Base-by-base conservation (phyloP, 768 basidiomycete species). In the Phylloporus sp. region DNA sequence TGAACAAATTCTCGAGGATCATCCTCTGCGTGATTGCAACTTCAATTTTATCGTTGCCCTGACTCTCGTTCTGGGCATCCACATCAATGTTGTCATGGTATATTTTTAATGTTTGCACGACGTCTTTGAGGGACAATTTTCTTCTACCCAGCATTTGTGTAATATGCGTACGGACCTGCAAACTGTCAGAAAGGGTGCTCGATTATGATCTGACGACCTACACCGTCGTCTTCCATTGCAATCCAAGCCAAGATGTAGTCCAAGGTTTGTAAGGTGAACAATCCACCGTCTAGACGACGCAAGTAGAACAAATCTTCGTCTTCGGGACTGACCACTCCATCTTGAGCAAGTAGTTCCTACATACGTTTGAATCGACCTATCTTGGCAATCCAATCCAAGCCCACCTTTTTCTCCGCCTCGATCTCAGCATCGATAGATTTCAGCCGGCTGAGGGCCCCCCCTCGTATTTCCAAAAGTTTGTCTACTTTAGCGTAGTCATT, bases 161-260 rank as follows among this genome's bases (percentile, higher is more conserved):
- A 7, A 85, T 74, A 69, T 98, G 95, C 11, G 73, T 72, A 43
- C 84, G 86, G 46, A 94, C 84, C 95, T 98, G 28, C 12, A 24
- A 60, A 29, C n/a, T 10, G 32, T 68, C 27, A 61, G 57, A 18
- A 40, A 32, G 39, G 36, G 34, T 31, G 20, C 24, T 26, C 11
- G 6, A 20, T 20, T 13, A 36, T 9, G 16, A 6, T 28, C 7
- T 43, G 29, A 23, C 18, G 16, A 54, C 89, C 50, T 72, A 97
- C 97, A 32, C 95, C 97, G 60, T 98, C 95, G 60, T 98, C 95
- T 71, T 99, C 97, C 94, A 97, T 95, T 49, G 84, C 80, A 24
- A 97, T 70, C 97, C 97, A 99, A 6, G 89, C 93, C 34, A 97
- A 70, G 53, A 97, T 88, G 60, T 95, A 97, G 68, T 98, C 95